Evolutionary conservation across 305 asterid species (phyloP).

Genomic region (Fraxinus angustifolia): DNA sequence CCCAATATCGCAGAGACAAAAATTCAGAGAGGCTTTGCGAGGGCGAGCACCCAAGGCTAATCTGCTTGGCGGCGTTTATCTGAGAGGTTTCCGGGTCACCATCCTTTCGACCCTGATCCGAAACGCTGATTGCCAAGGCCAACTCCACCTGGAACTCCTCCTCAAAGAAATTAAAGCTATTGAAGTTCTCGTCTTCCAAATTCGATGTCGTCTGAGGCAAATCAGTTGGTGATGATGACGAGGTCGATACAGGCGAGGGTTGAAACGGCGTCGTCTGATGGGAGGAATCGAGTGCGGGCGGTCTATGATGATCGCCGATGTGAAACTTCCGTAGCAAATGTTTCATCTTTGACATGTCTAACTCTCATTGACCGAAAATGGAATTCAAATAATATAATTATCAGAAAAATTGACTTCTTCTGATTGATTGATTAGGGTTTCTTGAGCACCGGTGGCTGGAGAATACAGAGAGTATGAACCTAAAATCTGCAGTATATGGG

Average conservation of each 20-base stretch:
- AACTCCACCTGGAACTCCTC: constrained; percentile 59
- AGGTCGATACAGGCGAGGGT: constrained; percentile 17
- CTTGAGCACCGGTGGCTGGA: constrained; percentile 34
- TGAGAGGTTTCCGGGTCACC: constrained; percentile 80
- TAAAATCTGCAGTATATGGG: constrained; percentile 28
- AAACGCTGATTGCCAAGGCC: constrained; percentile 55
- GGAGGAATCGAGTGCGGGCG: constrained; percentile 11
- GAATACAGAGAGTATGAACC: constrained; percentile 16
- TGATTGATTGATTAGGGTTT: constrained; percentile 20
- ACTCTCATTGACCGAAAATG: constrained; percentile 9
- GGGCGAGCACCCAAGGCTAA: constrained; percentile 76
- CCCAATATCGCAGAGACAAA: constrained; percentile 78
- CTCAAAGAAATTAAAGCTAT: constrained; percentile 56
- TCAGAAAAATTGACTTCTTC: constrained; percentile 1
- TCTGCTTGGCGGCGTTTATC: constrained; percentile 78
- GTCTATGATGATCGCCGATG: constrained; percentile 54
- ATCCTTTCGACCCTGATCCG: constrained; percentile 50
- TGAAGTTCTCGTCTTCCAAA: constrained; percentile 11
- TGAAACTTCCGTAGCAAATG: constrained; percentile 81
- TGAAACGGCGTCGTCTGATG: constrained; percentile 17
- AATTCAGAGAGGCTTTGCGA: constrained; percentile 58
- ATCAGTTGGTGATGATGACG: constrained; percentile 8
- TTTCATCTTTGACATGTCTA: constrained; percentile 42
- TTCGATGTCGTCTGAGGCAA: background rate
- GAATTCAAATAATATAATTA: background rate